Percentiles rank a stretch among this genome's conserved stretches.
These are phyloP conservation scores for Neoboletus magnificus DNA, from an alignment of 768 basidiomycete genomes.

Conservation along the genomic window DNA sequence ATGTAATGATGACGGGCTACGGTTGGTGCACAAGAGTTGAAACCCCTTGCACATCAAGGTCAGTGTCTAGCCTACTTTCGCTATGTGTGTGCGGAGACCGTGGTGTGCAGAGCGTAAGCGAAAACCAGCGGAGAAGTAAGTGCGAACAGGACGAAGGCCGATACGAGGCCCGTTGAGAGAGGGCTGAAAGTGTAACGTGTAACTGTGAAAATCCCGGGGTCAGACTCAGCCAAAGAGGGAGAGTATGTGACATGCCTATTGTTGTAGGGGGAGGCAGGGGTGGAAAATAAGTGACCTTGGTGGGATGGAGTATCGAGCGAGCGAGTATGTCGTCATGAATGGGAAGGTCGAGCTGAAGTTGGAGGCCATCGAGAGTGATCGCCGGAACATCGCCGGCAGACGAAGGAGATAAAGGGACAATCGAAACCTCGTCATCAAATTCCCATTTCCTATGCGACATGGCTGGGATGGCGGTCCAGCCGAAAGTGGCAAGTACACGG, in stretches of 20 bases:
- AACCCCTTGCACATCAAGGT: not conserved
- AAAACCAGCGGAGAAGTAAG: conserved; percentile 18
- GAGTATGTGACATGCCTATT: conserved; percentile 14
- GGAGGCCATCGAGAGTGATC: conserved; percentile 18
- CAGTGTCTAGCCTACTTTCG: too few relatives aligned
- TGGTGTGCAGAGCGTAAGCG: conserved; percentile 13
- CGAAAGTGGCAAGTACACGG: conserved; percentile 40
- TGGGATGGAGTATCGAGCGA: conserved; percentile 23
- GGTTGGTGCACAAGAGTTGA: not conserved
- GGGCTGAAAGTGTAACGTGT: conserved; percentile 6
- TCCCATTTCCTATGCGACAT: conserved; percentile 24
- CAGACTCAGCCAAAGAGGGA: not conserved
- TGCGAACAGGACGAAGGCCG: conserved; percentile 14
- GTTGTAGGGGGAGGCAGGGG: conserved; percentile 11
- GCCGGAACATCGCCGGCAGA: not conserved
- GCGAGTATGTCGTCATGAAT: conserved; percentile 24
- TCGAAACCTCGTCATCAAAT: conserved; percentile 26
- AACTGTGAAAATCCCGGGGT: conserved; percentile 6
- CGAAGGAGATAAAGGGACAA: conserved; percentile 16
- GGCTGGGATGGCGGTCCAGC: conserved; percentile 32
- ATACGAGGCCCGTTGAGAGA: conserved; percentile 12
- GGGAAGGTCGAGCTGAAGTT: conserved; percentile 27
- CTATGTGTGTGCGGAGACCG: conserved; percentile 5
- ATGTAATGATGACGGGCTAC: not conserved
- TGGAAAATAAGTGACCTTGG: conserved; percentile 25